Conservation (phyloP, 2,329 filamentous ascomycete species). For the Cryoendolithus antarcticus region DNA sequence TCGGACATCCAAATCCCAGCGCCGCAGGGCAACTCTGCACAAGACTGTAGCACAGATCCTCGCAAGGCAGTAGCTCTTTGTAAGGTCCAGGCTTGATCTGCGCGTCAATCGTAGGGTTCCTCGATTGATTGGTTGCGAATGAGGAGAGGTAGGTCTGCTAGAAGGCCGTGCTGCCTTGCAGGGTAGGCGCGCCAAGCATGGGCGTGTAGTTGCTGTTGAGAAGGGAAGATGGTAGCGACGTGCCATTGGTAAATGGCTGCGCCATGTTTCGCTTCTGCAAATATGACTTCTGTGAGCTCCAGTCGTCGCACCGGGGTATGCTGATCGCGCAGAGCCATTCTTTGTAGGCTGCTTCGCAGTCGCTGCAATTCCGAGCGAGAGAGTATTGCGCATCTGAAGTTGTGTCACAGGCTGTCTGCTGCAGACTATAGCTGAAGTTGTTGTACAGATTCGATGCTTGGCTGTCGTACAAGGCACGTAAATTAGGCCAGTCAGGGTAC, state of each 20-base stretch:
- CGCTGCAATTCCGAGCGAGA: constrained; percentile 59
- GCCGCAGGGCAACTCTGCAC: constrained; percentile 72
- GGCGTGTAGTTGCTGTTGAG: constrained; percentile 17
- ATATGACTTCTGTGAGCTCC: constrained; percentile 42
- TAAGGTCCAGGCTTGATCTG: constrained; percentile 73
- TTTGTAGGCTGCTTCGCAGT: constrained; percentile 77
- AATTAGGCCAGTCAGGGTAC: constrained; percentile 45
- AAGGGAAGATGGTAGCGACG: constrained; percentile 12
- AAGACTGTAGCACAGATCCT: constrained; percentile 75
- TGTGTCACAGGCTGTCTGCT: constrained; percentile 77
- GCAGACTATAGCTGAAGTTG: constrained; percentile 70
- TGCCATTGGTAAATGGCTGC: constrained; percentile 23
- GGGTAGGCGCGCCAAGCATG: constrained; percentile 22
- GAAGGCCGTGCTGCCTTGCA: constrained; percentile 17
- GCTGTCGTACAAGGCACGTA: constrained; percentile 66
- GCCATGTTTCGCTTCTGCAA: constrained; percentile 61
- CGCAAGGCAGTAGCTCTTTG: constrained; percentile 81
- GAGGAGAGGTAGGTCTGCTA: constrained; percentile 20
- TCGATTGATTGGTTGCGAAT: constrained; percentile 20
- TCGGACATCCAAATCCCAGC: constrained; percentile 66
- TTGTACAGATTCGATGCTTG: constrained; percentile 57
- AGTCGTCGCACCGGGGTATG: constrained; percentile 87
- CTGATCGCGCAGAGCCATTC: constrained; percentile 88
- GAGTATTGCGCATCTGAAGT: constrained; percentile 65
- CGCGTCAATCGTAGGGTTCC: constrained; percentile 41